phyloP scores from a whole-genome alignment of 1,284 basidiomycete species.

The Microbotryum violaceum region DNA sequence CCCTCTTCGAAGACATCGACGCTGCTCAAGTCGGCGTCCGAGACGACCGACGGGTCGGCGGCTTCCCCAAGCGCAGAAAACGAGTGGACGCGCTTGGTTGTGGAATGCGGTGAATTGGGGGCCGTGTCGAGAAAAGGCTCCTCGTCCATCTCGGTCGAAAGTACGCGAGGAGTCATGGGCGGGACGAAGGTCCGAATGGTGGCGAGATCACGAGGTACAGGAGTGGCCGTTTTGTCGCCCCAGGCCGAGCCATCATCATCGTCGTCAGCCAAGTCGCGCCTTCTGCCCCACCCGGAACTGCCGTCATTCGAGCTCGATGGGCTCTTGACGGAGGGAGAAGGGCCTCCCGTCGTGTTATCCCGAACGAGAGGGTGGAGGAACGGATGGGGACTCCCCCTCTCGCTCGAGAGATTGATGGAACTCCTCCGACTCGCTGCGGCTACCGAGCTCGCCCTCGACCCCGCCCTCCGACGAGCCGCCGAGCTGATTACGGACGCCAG shows the following conservation, averaged over 20 bases:
- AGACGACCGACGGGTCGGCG: constrained; percentile 3
- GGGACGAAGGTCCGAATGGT: not conserved
- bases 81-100: not conserved
- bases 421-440: constrained; percentile 3
- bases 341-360: constrained; percentile 27
- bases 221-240: not conserved
- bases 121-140: constrained; percentile 31
- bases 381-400: constrained; percentile 9
- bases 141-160: constrained; percentile 12
- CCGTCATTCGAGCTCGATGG: no score
- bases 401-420: not conserved
- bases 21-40: constrained; percentile 7
- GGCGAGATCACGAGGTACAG: not conserved
- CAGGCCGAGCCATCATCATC: not conserved
- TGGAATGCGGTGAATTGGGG: constrained; percentile 11
- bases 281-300: not conserved
- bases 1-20: constrained; percentile 35
- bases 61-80: not conserved
- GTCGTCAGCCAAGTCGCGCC: not conserved
- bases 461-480: not conserved
- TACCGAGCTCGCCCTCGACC: constrained; percentile 19
- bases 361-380: constrained; percentile 21
- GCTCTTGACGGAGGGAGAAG: no score
- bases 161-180: not conserved
- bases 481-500: not conserved